Evolutionary conservation across 106 monocot species (phyloP).

Genomic region (Acanthochlamys bracteata): DNA sequence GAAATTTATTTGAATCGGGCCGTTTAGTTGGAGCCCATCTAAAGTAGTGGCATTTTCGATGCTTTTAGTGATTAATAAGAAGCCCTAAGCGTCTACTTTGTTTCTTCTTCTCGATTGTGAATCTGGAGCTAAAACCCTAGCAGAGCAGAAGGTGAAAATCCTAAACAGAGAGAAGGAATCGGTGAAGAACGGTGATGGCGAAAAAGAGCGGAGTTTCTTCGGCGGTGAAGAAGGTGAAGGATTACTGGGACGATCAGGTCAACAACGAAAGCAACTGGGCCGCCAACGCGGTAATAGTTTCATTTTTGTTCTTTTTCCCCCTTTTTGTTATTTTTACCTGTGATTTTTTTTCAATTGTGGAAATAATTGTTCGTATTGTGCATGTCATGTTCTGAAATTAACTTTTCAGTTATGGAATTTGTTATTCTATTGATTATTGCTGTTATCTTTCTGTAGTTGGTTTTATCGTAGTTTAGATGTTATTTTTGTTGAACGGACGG

Average conservation of each 20-base stretch:
- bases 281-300: conserved; percentile 32
- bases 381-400: neutral
- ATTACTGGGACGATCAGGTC: conserved; percentile 55
- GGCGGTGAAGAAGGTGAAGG: conserved; percentile 39
- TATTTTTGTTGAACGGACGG: too few species aligned
- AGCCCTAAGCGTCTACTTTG: too few species aligned
- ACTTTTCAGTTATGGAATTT: too few species aligned
- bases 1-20: neutral
- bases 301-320: neutral
- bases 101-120: too few species aligned
- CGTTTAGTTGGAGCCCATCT: neutral
- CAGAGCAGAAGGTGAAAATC: too few species aligned
- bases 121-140: too few species aligned
- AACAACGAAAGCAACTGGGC: conserved; percentile 74
- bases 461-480: too few species aligned
- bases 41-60: neutral
- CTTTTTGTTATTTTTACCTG: neutral
- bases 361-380: neutral
- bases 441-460: too few species aligned
- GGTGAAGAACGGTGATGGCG: too few species aligned
- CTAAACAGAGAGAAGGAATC: too few species aligned
- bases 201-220: conserved; percentile 21
- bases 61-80: too few species aligned
- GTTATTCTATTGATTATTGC: too few species aligned
- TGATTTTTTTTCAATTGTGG: neutral